These are phyloP conservation scores for Larix sibirica DNA, from an alignment of 83 land plant genomes.

Conservation along the genomic window DNA sequence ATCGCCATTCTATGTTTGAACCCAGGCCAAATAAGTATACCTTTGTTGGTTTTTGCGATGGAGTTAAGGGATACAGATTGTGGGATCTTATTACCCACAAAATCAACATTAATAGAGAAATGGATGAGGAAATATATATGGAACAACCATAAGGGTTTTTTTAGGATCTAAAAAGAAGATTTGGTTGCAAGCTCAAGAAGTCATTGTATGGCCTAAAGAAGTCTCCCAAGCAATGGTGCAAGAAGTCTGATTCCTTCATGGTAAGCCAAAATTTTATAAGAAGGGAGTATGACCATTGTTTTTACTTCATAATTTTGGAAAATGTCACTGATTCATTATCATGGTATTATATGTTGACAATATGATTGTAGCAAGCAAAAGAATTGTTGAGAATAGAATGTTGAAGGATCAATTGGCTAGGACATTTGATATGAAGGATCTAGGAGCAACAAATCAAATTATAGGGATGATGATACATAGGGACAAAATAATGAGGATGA, in stretches of 20 bases:
- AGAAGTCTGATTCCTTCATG: background rate
- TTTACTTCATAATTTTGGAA: background rate
- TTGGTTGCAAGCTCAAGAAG: background rate
- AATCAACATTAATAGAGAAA: too few relatives aligned
- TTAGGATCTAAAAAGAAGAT: background rate
- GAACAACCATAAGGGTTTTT: background rate
- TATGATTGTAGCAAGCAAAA: background rate
- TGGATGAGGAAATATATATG: too few relatives aligned
- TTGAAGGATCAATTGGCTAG: background rate
- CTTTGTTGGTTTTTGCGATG: too few relatives aligned
- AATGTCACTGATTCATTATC: background rate
- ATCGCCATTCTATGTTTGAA: too few relatives aligned
- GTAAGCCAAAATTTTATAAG: background rate
- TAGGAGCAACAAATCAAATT: too few relatives aligned
- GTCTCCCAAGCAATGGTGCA: background rate
- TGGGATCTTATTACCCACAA: too few relatives aligned
- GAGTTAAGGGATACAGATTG: too few relatives aligned
- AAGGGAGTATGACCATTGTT: background rate
- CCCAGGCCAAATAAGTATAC: too few relatives aligned
- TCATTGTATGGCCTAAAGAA: background rate
- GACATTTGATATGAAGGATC: too few relatives aligned
- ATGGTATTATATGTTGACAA: background rate
- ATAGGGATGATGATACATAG: too few relatives aligned
- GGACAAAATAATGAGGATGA: too few relatives aligned
- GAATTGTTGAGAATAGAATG: too few relatives aligned